phyloP scores from a whole-genome alignment of 73 alveolate species.

The Durusdinium trenchii region DNA sequence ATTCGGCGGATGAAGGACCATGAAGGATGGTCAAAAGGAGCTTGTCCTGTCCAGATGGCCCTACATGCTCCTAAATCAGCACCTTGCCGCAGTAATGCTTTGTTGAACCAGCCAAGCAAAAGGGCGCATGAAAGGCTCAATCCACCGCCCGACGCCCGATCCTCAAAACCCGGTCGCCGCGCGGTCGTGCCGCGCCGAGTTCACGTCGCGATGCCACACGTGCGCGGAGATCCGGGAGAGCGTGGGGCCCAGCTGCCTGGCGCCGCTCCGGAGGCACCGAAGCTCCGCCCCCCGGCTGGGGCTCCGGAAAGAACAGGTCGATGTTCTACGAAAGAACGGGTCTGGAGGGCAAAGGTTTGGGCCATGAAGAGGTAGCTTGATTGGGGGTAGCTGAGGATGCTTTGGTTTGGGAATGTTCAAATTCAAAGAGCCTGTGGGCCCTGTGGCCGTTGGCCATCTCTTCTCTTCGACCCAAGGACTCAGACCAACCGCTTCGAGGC shows the following conservation, averaged over 20 bases:
- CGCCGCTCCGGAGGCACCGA: background rate
- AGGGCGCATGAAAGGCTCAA: too few relatives aligned
- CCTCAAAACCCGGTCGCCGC: too few relatives aligned
- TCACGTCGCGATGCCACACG: conserved; percentile 93
- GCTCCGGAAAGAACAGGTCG: background rate
- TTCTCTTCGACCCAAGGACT: background rate
- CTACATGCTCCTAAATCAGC: too few relatives aligned
- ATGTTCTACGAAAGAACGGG: too few relatives aligned
- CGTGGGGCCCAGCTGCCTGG: conserved; percentile 92
- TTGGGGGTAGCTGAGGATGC: background rate
- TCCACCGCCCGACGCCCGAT: too few relatives aligned
- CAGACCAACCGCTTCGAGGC: background rate
- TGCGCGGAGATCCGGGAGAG: conserved; percentile 55
- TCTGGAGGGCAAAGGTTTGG: too few relatives aligned
- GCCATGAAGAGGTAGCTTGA: background rate
- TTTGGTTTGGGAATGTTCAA: background rate
- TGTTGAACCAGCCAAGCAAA: too few relatives aligned
- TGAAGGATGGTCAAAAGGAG: too few relatives aligned
- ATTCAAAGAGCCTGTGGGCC: background rate
- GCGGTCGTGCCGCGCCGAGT: conserved; percentile 80
- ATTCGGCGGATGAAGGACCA: too few relatives aligned
- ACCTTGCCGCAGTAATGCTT: too few relatives aligned
- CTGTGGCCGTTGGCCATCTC: too few relatives aligned
- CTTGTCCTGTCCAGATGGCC: too few relatives aligned
- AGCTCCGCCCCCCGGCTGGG: background rate